phyloP scores from a whole-genome alignment of 1,284 basidiomycete genomes.

The Ceratobasidium sp. region DNA sequence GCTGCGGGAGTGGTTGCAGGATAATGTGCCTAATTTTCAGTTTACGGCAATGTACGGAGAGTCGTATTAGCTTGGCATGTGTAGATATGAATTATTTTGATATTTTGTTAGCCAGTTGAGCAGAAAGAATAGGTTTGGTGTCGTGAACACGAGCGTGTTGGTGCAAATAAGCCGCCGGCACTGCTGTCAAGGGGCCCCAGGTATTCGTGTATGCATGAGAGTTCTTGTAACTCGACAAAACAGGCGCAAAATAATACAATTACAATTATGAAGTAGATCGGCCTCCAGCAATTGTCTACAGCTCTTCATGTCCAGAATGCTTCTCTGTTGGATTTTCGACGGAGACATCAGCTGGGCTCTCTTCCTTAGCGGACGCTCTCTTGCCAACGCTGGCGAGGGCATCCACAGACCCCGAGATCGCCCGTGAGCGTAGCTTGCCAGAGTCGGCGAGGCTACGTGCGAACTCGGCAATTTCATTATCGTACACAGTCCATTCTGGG shows the following conservation, averaged over 20 bases:
- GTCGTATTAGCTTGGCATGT: too few species aligned
- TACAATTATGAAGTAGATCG: conserved; percentile 6
- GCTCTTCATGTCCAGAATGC: conserved; percentile 21
- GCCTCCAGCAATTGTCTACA: conserved; percentile 22
- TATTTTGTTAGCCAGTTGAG: too few species aligned
- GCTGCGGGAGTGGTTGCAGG: too few species aligned
- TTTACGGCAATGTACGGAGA: too few species aligned
- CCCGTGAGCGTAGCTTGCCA: conserved; percentile 71
- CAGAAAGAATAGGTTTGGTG: too few species aligned
- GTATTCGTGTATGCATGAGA: too few species aligned
- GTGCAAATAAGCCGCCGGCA: too few species aligned
- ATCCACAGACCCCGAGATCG: conserved; percentile 76
- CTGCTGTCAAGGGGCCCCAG: too few species aligned
- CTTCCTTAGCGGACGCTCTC: conserved; percentile 4
- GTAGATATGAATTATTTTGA: too few species aligned
- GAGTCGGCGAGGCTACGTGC: conserved; percentile 71
- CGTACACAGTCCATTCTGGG: conserved; percentile 97
- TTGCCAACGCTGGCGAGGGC: conserved; percentile 63
- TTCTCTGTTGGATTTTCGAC: not conserved
- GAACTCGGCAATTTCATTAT: conserved; percentile 79
- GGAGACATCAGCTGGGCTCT: not conserved
- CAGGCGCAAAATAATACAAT: conserved; percentile 2
- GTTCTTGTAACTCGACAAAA: not conserved
- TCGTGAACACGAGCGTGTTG: too few species aligned
- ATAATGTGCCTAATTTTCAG: too few species aligned